Evolutionary conservation across 208 protist species (phyloP), one percentile per base, ranked within the genome.

Genomic region (Strigomonas culicis): DNA sequence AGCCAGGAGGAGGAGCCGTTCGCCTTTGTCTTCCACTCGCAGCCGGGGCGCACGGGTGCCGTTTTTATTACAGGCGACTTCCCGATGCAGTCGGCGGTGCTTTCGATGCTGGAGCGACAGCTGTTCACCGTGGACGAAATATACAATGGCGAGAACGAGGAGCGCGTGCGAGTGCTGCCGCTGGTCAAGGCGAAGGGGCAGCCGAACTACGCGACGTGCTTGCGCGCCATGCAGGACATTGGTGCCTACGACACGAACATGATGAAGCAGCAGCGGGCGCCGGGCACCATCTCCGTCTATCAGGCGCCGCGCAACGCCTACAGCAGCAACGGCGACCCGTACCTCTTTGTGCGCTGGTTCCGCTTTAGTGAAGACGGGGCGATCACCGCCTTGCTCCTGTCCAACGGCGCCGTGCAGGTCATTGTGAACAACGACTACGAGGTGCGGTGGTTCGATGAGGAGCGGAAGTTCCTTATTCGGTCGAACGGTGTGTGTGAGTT

Each of bases 301-400:
- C 82, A 86, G 39, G 68, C 85, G 4, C 72, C 90, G 22, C 80
- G 79, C 51, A 91, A 77, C 49, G 77, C 80, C 39, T 77, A 82
- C 60, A 80, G 77, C 24, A 82, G 70, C 59, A 74, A 84, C 24
- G 82, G 77, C 15, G 82, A 87, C 64, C 83, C 87, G 11, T 82
- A 90, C 63, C 56, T 93, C 8, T 96, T 88, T 70, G 82, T 96
- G 52, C 90, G 90, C 24, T 96, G 87, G 87, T 93, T 94, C 68
- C 87, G 90, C 70, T 89, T 85, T 60, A 87, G 80, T 63, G 73
- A 73, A 41, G 80, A 89, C 36, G 74, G 75, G 61, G 80, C 59
- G 24, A 60, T 96, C 31, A 82, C 65, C 60, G 84, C 79, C 19
- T 90, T 96, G 66, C 47, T 93, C n/a, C 84, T 96, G 32, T 94